Conservation (phyloP, 257 asterid species). For the Scutellaria baicalensis region DNA sequence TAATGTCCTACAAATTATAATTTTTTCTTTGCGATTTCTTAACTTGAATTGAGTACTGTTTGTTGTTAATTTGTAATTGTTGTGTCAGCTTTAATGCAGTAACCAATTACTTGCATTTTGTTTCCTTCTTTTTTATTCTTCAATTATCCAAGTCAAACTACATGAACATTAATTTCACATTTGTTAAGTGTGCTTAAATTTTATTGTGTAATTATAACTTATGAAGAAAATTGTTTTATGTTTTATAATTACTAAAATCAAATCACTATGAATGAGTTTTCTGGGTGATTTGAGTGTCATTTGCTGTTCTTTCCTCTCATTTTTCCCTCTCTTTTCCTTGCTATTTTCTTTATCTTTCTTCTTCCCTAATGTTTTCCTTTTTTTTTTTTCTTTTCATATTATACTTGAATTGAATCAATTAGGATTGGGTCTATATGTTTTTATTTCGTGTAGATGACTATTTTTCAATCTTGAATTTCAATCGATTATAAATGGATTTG, state of each 20-base stretch:
- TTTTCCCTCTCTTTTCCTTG: no score
- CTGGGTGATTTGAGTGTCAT: slow-evolving; percentile 15
- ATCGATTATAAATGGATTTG: no score
- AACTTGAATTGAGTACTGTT: slow-evolving; percentile 14
- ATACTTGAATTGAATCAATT: no score
- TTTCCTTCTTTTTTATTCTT: not conserved
- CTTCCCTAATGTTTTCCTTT: no score
- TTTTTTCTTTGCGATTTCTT: slow-evolving; percentile 15
- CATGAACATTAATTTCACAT: slow-evolving; percentile 3
- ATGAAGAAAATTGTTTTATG: not conserved
- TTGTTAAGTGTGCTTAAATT: not conserved
- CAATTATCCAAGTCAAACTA: slow-evolving; percentile 23
- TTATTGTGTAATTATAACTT: not conserved
- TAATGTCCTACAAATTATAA: slow-evolving; percentile 4
- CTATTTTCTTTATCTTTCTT: no score
- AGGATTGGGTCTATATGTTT: no score
- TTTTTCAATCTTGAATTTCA: no score
- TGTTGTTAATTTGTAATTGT: slow-evolving; percentile 18
- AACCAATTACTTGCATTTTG: not conserved
- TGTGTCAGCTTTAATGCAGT: slow-evolving; percentile 29
- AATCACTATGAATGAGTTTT: not conserved
- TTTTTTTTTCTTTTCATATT: no score
- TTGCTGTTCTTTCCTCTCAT: not conserved
- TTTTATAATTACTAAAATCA: not conserved
- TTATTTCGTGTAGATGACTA: no score